Evolutionary conservation across 1,284 basidiomycete species (phyloP), one percentile per base, ranked within the genome.

Genomic region (Cystobasidium sp.): DNA sequence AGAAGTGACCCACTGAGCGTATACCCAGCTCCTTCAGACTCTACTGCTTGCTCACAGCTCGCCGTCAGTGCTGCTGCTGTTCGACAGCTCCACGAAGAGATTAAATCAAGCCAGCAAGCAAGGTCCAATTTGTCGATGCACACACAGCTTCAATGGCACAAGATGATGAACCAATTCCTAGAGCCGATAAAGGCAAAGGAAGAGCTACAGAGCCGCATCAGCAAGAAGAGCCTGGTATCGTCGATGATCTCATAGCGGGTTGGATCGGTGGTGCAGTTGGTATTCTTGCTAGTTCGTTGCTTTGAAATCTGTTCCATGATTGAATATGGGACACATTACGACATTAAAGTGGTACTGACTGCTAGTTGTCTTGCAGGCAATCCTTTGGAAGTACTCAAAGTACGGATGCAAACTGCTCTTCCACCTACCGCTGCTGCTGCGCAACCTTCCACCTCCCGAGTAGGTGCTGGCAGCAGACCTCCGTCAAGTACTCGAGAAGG

Each of bases 381-480:
- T 37, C 65, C 65, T 24, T 46, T 74, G 10, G 65, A 74, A 74
- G 67, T 69, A 7, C 65, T 74, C 59, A 81, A 81, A 73, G 78
- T 81, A 46, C 78, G 79, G 49, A 74, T 80, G 12, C 80, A 80
- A 69, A 80, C 80, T 6, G 74, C 68, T 16, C 47, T 63, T 12
- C 61, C 67, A 53, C 49, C 67, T 20, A 46, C 44, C n/a, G 49
- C 74, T 7, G 51, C 51, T 14, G 65, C 72, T 53, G 53, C 52
- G n/a, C 64, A 63, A 16, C 65, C 72, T 10, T 61, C 52, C 14
- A 74, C 66, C 16, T 56, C 72, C 20, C 56, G 65, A 18, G 56
- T 65, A 12, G 72, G 72, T 68, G 68, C 56, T 43, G 53, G 49
- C 59, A 73, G 51, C 71, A 58, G 63, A 64, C 75, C 69, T 52